Base-by-base conservation (phyloP, 1,284 basidiomycete species). In the Cutaneotrichosporon cyanovorans region DNA sequence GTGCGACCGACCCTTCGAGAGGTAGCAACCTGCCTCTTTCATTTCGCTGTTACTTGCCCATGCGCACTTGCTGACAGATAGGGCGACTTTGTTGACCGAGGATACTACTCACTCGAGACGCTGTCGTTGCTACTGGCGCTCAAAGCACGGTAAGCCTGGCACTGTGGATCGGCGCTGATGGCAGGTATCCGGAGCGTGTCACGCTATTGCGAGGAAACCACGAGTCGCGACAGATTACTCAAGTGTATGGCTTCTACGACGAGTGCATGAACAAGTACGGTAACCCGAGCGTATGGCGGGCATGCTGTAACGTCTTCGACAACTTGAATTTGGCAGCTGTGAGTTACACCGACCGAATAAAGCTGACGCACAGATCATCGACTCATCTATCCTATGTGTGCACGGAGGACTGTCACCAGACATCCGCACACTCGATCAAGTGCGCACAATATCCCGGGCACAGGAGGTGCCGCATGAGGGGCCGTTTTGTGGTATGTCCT, bases 221-320 rank as follows among this genome's bases (percentile, higher is more conserved):
- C 66, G 93, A 96, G 71, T 87, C 84, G 61, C 76, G 93, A 57
- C 92, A 96, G 67, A 96, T 97, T 60, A 97, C 93, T 1, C 92
- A 97, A 64, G 92, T 96, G 2, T 97, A 97, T 57, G 92, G 92
- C 14, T 97, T 97, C 71, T 97, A 96, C 66, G 91, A 95, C 65
- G 91, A 96, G 71, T 95, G 91, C 62, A 90, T 92, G 72, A 85
- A 89, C 71, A 96, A 95, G 69, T 96, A 95, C 67, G 91, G 92
- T 22, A 90, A 84, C 58, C 82, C 91, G 5, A 82, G 84, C 8
- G 89, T 95, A 5, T 95, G 91, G 91, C 92, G 92, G 69, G 85
- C 87, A 18, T 95, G 91, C 62, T 96, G 92, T 74, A 83, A 81
- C 51, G 91, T 95, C 7, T 96, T 96, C 62, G 92, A 96, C 71